Conservation (phyloP, 164 flowering plant species). For the Vitis rotundifolia region DNA sequence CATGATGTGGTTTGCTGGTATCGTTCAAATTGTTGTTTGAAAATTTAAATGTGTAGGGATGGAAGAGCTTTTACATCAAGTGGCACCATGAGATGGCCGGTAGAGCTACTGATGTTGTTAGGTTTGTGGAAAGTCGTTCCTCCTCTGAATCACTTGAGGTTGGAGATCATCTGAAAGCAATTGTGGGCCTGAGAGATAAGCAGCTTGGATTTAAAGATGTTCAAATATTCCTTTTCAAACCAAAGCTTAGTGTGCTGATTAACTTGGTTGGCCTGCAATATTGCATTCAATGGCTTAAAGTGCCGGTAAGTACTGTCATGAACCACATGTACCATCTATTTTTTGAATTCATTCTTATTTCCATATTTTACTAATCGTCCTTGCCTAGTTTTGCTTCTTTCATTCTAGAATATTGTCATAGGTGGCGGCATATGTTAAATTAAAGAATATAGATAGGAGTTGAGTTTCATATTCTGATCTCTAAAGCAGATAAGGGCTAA, state of each 20-base stretch:
- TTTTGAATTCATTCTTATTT: too few relatives aligned
- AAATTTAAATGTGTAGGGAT: conserved; percentile 42
- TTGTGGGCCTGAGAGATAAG: conserved; percentile 35
- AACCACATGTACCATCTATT: neutral
- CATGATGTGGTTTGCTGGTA: neutral
- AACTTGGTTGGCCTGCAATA: conserved; percentile 81
- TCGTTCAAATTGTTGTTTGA: neutral
- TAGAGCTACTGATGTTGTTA: conserved; percentile 34
- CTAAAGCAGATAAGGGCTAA: too few relatives aligned
- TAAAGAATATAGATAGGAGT: too few relatives aligned
- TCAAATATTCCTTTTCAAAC: conserved; percentile 57
- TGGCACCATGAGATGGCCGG: conserved; percentile 61
- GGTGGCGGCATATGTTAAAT: too few relatives aligned
- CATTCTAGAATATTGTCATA: too few relatives aligned
- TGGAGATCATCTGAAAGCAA: conserved; percentile 53
- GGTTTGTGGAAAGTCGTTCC: conserved; percentile 45
- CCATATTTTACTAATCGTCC: too few relatives aligned
- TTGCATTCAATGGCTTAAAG: conserved; percentile 48
- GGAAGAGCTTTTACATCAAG: conserved; percentile 58
- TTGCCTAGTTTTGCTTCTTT: too few relatives aligned
- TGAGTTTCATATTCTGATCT: too few relatives aligned
- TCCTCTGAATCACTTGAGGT: conserved; percentile 52
- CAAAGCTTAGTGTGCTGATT: conserved; percentile 51
- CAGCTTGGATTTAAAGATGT: conserved; percentile 65
- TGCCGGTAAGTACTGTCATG: conserved; percentile 46